Evolutionary conservation across 768 basidiomycete genomes (phyloP).

Genomic region (Trametes cinnabarina): DNA sequence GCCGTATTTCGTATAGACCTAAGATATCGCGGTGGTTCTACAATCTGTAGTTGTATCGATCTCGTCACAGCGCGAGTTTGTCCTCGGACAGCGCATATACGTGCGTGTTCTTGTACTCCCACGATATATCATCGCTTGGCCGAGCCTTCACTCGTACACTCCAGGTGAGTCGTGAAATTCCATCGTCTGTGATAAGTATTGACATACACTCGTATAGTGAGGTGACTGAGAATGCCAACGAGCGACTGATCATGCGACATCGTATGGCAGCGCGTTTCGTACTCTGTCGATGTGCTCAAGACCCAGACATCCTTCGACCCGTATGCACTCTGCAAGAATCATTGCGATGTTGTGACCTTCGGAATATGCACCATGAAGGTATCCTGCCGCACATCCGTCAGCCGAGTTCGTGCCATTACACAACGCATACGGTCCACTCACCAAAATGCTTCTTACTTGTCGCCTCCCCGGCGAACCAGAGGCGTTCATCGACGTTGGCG

Average conservation of each 20-base stretch:
- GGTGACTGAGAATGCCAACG: no score
- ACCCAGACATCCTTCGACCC: slow-evolving; percentile 25
- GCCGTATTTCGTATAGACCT: slow-evolving; percentile 50
- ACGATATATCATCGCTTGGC: no score
- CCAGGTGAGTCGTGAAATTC: neutral
- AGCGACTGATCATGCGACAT: slow-evolving; percentile 6
- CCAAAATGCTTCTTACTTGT: slow-evolving; percentile 59
- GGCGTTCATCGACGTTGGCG: slow-evolving; percentile 46
- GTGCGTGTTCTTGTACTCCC: no score
- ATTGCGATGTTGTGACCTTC: slow-evolving; percentile 46
- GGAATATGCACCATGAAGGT: slow-evolving; percentile 57
- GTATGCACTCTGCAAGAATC: slow-evolving; percentile 43
- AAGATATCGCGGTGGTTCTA: slow-evolving; percentile 1
- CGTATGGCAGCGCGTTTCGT: slow-evolving; percentile 36
- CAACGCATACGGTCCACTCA: slow-evolving; percentile 29
- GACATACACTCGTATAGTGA: no score
- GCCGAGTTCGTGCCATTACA: neutral
- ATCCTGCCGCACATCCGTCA: slow-evolving; percentile 36
- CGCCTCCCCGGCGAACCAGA: slow-evolving; percentile 68
- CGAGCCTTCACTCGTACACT: no score
- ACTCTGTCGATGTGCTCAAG: slow-evolving; percentile 29
- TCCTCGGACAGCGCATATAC: no score
- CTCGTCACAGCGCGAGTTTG: no score
- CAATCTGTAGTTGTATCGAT: no score
- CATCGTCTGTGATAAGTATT: neutral